Percentiles rank a stretch among this genome's conserved stretches.
phyloP scores from a whole-genome alignment of 495 filamentous ascomycete genomes.

The Neurospora sp. region DNA sequence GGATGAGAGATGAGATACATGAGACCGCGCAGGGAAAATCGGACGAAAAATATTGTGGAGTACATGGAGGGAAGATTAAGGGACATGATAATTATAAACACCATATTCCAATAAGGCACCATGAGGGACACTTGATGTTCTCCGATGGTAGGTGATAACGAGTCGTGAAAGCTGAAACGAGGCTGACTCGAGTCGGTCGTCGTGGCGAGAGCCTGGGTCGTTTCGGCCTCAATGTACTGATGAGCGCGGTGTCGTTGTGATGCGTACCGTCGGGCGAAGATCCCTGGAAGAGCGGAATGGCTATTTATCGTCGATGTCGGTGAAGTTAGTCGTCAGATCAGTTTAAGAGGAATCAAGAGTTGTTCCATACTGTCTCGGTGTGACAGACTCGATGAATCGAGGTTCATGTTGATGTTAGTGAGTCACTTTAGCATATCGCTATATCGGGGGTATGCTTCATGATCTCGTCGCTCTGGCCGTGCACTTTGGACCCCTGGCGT shows the following conservation, averaged over 20 bases:
- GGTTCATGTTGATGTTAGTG: neutral
- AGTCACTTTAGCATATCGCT: slow-evolving; percentile 1
- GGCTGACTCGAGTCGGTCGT: neutral
- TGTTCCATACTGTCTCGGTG: neutral
- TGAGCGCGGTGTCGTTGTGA: neutral
- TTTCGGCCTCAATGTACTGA: neutral
- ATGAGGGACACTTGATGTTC: neutral
- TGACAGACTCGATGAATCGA: neutral
- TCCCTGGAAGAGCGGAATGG: neutral
- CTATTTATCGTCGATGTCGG: neutral
- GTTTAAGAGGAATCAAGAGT: neutral
- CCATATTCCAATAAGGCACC: neutral
- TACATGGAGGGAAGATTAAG: neutral
- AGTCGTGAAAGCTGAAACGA: neutral
- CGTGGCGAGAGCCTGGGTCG: neutral
- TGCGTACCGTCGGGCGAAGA: neutral
- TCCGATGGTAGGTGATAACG: neutral
- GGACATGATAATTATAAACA: neutral
- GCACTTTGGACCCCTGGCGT: slow-evolving; percentile 6
- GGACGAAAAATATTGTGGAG: neutral
- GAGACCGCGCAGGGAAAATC: neutral
- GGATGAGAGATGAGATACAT: neutral
- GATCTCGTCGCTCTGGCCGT: neutral
- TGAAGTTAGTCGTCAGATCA: neutral
- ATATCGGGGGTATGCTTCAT: neutral